These are phyloP conservation scores for Phytophthora fragariaefolia DNA, from an alignment of 352 stramenopile species.

Conservation along the genomic window DNA sequence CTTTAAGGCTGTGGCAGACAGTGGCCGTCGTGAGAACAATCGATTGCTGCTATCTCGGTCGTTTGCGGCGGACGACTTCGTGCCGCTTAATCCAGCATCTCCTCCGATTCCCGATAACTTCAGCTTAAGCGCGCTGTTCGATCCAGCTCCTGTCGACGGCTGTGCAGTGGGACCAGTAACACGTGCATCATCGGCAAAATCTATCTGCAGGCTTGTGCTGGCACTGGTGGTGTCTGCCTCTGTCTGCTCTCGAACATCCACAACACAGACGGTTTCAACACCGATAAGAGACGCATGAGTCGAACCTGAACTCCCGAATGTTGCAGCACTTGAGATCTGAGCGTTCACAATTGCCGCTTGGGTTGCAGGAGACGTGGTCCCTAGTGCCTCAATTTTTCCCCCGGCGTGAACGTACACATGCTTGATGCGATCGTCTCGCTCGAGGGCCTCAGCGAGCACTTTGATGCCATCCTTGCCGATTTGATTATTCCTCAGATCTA, in stretches of 20 bases:
- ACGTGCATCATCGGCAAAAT: conserved; percentile 37
- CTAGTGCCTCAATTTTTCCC: conserved; percentile 95
- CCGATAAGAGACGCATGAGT: conserved; percentile 65
- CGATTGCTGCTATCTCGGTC: conserved; percentile 67
- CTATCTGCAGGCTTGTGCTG: conserved; percentile 31
- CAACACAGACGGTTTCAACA: conserved; percentile 94
- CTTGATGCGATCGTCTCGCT: conserved; percentile 91
- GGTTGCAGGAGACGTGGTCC: conserved; percentile 56
- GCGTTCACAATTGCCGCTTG: conserved; percentile 50
- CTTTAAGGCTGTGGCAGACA: conserved; percentile 74
- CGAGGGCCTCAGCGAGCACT: conserved; percentile 93
- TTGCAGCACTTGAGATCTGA: conserved; percentile 51
- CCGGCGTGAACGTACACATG: conserved; percentile 97
- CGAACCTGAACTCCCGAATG: conserved; percentile 22
- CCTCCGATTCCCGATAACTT: conserved; percentile 50
- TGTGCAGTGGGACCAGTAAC: conserved; percentile 13
- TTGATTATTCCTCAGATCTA: conserved; percentile 94
- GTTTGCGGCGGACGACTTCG: conserved; percentile 35
- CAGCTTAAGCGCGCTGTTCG: conserved; percentile 59
- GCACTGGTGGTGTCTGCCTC: conserved; percentile 27
- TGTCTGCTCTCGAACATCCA: conserved; percentile 93
- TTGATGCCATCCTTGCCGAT: conserved; percentile 93
- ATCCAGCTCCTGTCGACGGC: conserved; percentile 24
- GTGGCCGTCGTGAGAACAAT: conserved; percentile 65
- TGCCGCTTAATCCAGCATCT: conserved; percentile 12